These are phyloP conservation scores for Taphrina populina DNA, from an alignment of 1,139 yeast species.

Conservation along the genomic window DNA sequence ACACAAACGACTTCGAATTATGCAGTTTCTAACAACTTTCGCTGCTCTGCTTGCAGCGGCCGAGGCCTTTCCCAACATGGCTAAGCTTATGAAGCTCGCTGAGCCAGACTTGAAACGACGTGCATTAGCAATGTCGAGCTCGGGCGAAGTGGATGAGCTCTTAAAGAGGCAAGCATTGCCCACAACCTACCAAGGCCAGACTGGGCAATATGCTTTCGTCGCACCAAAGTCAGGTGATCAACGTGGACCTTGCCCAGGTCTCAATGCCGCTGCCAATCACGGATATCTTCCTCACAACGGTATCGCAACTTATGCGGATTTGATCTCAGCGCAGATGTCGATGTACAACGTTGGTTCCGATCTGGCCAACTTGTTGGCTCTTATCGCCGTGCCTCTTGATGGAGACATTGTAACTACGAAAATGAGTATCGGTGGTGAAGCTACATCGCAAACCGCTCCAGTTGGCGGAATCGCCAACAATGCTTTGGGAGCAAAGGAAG, in stretches of 20 bases:
- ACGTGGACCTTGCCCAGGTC: constrained; percentile 32
- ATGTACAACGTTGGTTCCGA: constrained; percentile 27
- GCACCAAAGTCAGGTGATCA: constrained; percentile 21
- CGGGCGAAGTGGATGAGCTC: constrained; percentile 19
- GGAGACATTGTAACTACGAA: constrained; percentile 25
- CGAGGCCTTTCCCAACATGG: constrained; percentile 32
- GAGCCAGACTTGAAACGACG: constrained; percentile 7
- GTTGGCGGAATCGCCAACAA: neutral
- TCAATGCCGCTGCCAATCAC: constrained; percentile 31
- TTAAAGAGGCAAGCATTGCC: constrained; percentile 4
- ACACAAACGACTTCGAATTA: too few relatives aligned
- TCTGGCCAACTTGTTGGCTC: constrained; percentile 17
- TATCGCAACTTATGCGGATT: constrained; percentile 21
- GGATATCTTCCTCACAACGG: constrained; percentile 32
- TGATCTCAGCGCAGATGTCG: constrained; percentile 22
- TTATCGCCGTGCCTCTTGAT: constrained; percentile 26
- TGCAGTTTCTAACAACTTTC: neutral
- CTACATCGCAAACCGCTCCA: constrained; percentile 23
- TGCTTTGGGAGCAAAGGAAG: constrained; percentile 21
- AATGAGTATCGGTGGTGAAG: constrained; percentile 28
- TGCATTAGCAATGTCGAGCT: constrained; percentile 8
- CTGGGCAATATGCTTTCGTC: constrained; percentile 14
- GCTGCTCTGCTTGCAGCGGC: constrained; percentile 21
- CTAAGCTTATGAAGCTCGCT: constrained; percentile 11
- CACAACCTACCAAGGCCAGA: constrained; percentile 21